phyloP scores from a whole-genome alignment of 305 asterid species.

The Ilex paraguariensis region DNA sequence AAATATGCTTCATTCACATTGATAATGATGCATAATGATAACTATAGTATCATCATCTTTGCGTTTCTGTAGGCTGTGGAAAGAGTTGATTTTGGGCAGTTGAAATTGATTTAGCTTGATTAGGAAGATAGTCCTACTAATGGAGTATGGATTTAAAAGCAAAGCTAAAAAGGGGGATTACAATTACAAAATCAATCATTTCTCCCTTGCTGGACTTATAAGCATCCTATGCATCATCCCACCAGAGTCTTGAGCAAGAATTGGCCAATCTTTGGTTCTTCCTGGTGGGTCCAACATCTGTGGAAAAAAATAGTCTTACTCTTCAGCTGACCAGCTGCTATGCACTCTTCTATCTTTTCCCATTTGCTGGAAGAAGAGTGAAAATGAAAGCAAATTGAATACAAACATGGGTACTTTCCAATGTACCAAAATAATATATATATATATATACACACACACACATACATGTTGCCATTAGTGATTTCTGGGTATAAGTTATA shows the following conservation, averaged over 20 bases:
- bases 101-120: constrained; percentile 32
- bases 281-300: not conserved
- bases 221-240: constrained; percentile 55
- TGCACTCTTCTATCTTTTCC: not conserved
- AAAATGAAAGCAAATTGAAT: too few species aligned
- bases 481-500: too few species aligned
- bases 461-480: too few species aligned
- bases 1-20: too few species aligned
- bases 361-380: too few species aligned
- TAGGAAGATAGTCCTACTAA: constrained; percentile 32
- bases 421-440: too few species aligned
- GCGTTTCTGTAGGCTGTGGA: too few species aligned
- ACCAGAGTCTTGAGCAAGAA: not conserved
- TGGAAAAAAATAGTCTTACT: not conserved
- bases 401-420: too few species aligned
- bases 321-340: not conserved
- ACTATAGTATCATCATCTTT: constrained; percentile 7
- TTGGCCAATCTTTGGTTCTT: constrained; percentile 2
- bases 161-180: constrained; percentile 8
- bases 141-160: constrained; percentile 18
- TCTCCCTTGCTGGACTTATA: constrained; percentile 26
- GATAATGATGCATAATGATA: too few species aligned
- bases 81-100: too few species aligned
- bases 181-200: constrained; percentile 21
- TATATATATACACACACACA: too few species aligned